Evolutionary conservation across 192 early-diverging fungal genomes (phyloP).

Genomic region (Powellomyces hirtus): DNA sequence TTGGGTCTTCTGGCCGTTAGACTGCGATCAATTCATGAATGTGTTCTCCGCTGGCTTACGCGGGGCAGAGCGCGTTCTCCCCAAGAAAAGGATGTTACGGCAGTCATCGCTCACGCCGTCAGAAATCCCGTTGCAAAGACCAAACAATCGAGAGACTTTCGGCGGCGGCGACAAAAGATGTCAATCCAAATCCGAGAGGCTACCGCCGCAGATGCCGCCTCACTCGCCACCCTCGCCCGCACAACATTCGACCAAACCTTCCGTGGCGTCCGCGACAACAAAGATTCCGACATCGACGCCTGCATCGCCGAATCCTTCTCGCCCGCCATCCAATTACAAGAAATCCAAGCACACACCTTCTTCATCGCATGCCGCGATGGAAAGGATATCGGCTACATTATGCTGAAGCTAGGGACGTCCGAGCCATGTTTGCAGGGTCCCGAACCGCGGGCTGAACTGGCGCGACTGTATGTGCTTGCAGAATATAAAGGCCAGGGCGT

Average conservation of each 20-base stretch:
- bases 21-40: no score
- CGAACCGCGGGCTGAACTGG: not conserved
- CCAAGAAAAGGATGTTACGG: no score
- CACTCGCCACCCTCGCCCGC: not conserved
- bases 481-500: not conserved
- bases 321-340: not conserved
- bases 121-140: no score
- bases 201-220: not conserved
- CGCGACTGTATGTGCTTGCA: slow-evolving; percentile 10
- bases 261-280: not conserved
- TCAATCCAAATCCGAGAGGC: not conserved
- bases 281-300: not conserved
- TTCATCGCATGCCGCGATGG: not conserved
- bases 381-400: not conserved
- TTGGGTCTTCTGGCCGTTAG: no score
- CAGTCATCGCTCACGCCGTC: no score
- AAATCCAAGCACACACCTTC: not conserved
- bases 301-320: not conserved
- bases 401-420: not conserved
- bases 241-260: not conserved
- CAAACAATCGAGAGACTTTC: no score
- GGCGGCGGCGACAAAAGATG: not conserved
- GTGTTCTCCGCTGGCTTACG: no score
- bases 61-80: no score
- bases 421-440: not conserved